Evolutionary conservation across 2,329 filamentous ascomycete genomes (phyloP).

Genomic region (Penicillium corylophilum): DNA sequence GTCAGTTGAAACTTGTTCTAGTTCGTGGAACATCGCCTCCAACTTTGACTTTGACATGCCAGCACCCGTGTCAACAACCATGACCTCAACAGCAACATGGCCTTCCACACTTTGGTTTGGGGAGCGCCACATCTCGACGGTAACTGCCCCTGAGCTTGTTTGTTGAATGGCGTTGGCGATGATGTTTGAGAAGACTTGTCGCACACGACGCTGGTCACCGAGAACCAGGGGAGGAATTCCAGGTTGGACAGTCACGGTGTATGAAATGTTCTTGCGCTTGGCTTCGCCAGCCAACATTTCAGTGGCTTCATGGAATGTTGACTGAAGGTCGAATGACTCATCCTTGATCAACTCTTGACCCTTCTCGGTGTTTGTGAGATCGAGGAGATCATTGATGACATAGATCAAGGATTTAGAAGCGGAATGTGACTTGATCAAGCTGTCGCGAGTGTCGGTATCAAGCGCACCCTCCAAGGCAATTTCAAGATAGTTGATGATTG

Average conservation of each 20-base stretch:
- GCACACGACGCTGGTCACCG: conserved; percentile 76
- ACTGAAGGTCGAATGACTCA: conserved; percentile 71
- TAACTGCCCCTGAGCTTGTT: conserved; percentile 66
- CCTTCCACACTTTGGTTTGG: conserved; percentile 46
- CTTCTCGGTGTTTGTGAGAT: conserved; percentile 84
- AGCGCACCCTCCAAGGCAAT: conserved; percentile 80
- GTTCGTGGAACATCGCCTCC: conserved; percentile 60
- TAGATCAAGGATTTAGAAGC: conserved; percentile 91
- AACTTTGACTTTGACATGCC: conserved; percentile 61
- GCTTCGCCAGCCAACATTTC: conserved; percentile 73
- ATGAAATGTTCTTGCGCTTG: conserved; percentile 70
- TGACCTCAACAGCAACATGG: conserved; percentile 69
- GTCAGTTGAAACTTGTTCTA: conserved; percentile 65
- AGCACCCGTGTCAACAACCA: conserved; percentile 70
- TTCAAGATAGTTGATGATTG: conserved; percentile 92
- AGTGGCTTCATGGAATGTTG: conserved; percentile 73
- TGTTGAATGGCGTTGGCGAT: conserved; percentile 82
- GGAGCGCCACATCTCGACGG: conserved; percentile 65
- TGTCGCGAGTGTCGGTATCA: conserved; percentile 80
- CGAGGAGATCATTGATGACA: conserved; percentile 87
- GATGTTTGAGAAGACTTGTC: conserved; percentile 79
- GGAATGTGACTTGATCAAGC: conserved; percentile 79
- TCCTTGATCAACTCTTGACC: conserved; percentile 76
- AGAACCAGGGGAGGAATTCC: conserved; percentile 68
- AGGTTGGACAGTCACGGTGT: conserved; percentile 65